These are phyloP conservation scores for Populus nigra DNA, from an alignment of 345 rosid genomes.

Conservation along the genomic window DNA sequence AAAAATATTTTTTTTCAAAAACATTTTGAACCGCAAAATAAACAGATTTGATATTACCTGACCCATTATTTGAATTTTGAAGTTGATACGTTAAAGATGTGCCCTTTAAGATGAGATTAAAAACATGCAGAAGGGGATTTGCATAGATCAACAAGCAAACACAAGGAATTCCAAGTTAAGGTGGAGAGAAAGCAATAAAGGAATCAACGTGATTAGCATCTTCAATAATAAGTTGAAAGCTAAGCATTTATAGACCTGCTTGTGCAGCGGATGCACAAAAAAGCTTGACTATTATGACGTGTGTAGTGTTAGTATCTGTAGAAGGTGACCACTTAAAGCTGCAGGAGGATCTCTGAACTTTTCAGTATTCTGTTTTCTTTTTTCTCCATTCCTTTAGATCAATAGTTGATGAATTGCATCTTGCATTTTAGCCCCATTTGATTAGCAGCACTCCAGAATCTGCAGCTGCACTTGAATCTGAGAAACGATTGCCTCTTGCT, in stretches of 20 bases:
- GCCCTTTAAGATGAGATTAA: slow-evolving; percentile 21
- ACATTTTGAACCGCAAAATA: no score
- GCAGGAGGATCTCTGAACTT: not conserved
- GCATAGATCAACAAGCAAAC: slow-evolving; percentile 8
- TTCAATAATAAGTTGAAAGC: slow-evolving; percentile 24
- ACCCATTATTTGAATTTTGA: not conserved
- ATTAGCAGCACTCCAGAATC: not conserved
- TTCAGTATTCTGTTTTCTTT: not conserved
- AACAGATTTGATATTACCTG: not conserved
- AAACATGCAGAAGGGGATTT: slow-evolving; percentile 9
- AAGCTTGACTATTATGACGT: not conserved
- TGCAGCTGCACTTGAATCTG: not conserved
- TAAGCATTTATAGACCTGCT: slow-evolving; percentile 7
- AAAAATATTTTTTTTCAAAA: no score
- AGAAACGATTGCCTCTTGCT: not conserved
- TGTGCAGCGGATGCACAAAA: slow-evolving; percentile 4
- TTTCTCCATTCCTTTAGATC: not conserved
- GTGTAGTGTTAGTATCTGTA: not conserved
- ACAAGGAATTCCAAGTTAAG: slow-evolving; percentile 18
- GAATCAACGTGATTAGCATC: slow-evolving; percentile 31
- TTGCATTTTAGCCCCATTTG: not conserved
- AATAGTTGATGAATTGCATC: not conserved
- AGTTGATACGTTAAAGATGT: slow-evolving; percentile 23
- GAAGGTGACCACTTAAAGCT: not conserved
- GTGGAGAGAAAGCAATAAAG: slow-evolving; percentile 32